Evolutionary conservation across 345 rosid species (phyloP).

Genomic region (Litchi chinensis): DNA sequence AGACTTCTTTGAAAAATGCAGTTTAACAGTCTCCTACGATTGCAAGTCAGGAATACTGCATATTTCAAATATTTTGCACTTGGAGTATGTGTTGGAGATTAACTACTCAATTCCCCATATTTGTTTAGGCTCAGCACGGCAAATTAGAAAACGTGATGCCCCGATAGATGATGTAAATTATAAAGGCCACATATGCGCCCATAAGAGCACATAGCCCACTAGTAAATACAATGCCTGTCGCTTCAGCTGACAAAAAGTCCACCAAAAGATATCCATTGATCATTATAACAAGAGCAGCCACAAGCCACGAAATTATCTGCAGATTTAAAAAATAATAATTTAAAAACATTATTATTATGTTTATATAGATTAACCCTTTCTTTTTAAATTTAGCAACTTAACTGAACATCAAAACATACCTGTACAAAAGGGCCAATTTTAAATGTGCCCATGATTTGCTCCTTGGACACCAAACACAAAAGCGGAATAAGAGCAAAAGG

Average conservation of each 20-base stretch:
- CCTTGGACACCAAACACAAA: slow-evolving; percentile 79
- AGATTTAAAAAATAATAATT: not conserved
- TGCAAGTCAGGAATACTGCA: not conserved
- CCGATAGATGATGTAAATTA: slow-evolving; percentile 60
- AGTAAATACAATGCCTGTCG: slow-evolving; percentile 42
- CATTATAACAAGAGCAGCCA: slow-evolving; percentile 75
- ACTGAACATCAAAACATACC: slow-evolving; percentile 42
- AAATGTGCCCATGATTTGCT: slow-evolving; percentile 81
- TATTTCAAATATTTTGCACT: not conserved
- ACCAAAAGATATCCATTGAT: slow-evolving; percentile 83
- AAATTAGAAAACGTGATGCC: slow-evolving; percentile 42
- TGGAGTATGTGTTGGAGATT: not conserved
- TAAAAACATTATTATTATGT: no score
- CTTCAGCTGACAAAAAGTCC: slow-evolving; percentile 73
- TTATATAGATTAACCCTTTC: no score
- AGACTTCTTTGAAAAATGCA: not conserved
- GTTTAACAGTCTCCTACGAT: not conserved
- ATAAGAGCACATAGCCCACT: slow-evolving; percentile 42
- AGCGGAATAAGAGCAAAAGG: slow-evolving; percentile 92
- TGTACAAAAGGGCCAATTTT: slow-evolving; percentile 68
- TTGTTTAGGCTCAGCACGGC: slow-evolving; percentile 37
- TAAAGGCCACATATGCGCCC: slow-evolving; percentile 63
- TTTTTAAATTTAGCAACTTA: no score
- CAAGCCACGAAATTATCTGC: slow-evolving; percentile 78
- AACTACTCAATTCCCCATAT: slow-evolving; percentile 27